A percentile compares a stretch with the other conserved stretches of the same genome.
Evolutionary conservation across 371 early-diverging fungal species (phyloP).

Genomic region (Mortierella sp.): DNA sequence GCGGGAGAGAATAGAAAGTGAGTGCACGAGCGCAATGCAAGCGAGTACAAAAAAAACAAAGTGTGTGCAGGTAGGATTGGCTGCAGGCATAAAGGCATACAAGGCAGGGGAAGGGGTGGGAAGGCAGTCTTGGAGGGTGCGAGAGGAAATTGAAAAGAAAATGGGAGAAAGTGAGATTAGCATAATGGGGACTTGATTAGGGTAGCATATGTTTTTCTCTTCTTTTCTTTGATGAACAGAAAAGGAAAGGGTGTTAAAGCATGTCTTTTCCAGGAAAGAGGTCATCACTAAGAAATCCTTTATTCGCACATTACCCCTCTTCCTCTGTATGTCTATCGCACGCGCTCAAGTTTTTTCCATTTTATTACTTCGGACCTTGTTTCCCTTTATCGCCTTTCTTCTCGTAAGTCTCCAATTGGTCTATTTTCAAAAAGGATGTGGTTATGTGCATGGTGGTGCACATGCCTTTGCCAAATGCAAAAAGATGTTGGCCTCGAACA

Average conservation of each 20-base stretch:
- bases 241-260: too few species aligned
- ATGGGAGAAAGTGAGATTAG: too few species aligned
- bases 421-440: background rate
- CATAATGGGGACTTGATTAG: too few species aligned
- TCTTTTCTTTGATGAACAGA: too few species aligned
- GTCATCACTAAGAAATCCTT: too few species aligned
- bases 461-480: background rate
- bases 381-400: background rate
- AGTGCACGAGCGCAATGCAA: background rate
- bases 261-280: too few species aligned
- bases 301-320: background rate
- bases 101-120: background rate
- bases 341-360: background rate
- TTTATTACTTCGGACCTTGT: background rate
- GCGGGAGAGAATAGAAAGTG: background rate
- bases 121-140: too few species aligned
- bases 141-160: too few species aligned
- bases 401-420: background rate
- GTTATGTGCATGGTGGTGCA: background rate
- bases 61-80: background rate
- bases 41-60: background rate
- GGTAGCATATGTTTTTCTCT: too few species aligned
- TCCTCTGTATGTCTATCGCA: background rate
- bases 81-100: background rate
- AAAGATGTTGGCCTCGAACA: slow-evolving; percentile 4